Percentiles rank a stretch among this genome's conserved stretches.
Conservation (phyloP, 495 filamentous ascomycete species). For the Tuber microsphaerosporum region DNA sequence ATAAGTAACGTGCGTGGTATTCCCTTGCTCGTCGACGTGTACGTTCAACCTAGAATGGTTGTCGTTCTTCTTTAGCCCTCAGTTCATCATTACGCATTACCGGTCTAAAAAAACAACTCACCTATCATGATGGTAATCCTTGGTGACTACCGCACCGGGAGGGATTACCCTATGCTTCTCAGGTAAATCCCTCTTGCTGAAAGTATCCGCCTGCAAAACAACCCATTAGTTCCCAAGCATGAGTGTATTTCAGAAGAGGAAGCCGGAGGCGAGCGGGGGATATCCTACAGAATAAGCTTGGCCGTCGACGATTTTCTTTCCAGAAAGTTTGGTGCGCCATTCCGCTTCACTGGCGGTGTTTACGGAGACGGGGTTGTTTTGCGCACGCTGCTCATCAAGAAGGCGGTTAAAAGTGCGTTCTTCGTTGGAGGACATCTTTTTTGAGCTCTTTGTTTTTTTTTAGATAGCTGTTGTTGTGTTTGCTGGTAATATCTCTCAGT, state of each 20-base stretch:
- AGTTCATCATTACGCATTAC: too few species aligned
- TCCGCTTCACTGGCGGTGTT: constrained; percentile 9
- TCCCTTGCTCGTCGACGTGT: constrained; percentile 30
- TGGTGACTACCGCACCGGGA: constrained; percentile 21
- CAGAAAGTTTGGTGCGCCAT: constrained; percentile 27
- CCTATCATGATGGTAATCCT: constrained; percentile 29
- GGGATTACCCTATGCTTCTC: constrained; percentile 27
- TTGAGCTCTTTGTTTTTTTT: neutral
- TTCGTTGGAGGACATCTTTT: constrained; percentile 19
- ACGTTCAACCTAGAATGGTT: constrained; percentile 29
- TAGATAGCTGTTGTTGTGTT: constrained; percentile 1
- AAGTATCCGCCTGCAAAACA: constrained; percentile 9
- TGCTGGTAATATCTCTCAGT: neutral
- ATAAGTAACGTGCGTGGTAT: constrained; percentile 24
- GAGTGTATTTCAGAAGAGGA: neutral
- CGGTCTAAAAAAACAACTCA: constrained; percentile 7
- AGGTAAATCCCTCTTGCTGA: constrained; percentile 32
- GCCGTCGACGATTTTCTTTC: constrained; percentile 26
- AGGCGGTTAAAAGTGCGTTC: constrained; percentile 16
- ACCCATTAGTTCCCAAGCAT: neutral
- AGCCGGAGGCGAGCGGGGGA: neutral
- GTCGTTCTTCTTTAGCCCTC: constrained; percentile 1
- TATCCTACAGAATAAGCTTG: constrained; percentile 16
- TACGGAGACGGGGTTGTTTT: constrained; percentile 8
- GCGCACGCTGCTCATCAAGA: constrained; percentile 13